Conservation (phyloP, 164 flowering plant species). For the Malania oleifera region DNA sequence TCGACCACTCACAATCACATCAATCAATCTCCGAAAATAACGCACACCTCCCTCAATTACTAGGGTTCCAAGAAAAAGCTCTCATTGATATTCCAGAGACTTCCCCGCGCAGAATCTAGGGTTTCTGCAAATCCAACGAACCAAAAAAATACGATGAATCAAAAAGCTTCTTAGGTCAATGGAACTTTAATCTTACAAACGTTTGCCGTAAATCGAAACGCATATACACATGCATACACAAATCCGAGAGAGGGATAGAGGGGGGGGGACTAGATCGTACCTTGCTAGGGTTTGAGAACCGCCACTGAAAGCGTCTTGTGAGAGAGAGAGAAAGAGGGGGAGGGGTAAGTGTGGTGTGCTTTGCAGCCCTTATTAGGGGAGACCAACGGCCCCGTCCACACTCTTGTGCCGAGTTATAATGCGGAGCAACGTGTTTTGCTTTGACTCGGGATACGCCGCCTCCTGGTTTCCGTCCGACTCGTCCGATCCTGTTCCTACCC, state of each 20-base stretch:
- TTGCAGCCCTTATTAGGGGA: not conserved
- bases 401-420: too few species aligned
- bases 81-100: not conserved
- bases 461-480: too few species aligned
- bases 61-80: not conserved
- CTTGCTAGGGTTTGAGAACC: slow-evolving; percentile 23
- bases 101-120: not conserved
- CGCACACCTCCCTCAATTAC: not conserved
- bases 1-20: slow-evolving; percentile 9
- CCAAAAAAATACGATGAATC: not conserved
- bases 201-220: not conserved
- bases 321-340: slow-evolving; percentile 10
- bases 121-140: slow-evolving; percentile 2
- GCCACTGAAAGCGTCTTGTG: slow-evolving; percentile 16
- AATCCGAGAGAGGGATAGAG: not conserved
- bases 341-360: slow-evolving; percentile 2
- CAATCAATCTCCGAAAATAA: not conserved
- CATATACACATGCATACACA: too few species aligned
- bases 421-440: too few species aligned
- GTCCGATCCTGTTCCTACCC: too few species aligned
- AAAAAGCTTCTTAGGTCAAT: not conserved
- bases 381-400: too few species aligned
- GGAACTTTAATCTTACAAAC: not conserved
- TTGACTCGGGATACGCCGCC: too few species aligned
- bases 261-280: slow-evolving; percentile 2